These are phyloP conservation scores for Yamadazyma diddensiae DNA, from an alignment of 1,139 yeast genomes.

Conservation along the genomic window DNA sequence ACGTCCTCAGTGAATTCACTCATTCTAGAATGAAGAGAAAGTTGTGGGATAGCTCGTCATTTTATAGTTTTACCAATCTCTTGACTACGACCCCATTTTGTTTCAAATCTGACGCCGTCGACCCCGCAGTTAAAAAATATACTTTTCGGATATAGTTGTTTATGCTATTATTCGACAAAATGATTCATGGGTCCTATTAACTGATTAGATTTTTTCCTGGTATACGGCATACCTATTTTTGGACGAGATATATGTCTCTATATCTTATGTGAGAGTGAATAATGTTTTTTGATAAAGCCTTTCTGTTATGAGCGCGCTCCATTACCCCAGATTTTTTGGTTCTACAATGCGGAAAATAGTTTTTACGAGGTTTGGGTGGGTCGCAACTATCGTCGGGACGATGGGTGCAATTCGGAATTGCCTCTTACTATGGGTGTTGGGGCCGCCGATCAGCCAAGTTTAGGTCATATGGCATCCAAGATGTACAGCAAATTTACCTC, in stretches of 20 bases:
- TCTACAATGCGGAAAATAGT: not conserved
- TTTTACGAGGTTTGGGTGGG: not conserved
- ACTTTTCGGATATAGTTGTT: not conserved
- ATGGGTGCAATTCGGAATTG: conserved; percentile 1
- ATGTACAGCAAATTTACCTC: too few species aligned
- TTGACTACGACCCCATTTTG: too few species aligned
- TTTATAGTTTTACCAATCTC: too few species aligned
- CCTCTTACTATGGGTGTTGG: too few species aligned
- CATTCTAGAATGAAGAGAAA: conserved; percentile 1
- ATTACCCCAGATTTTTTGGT: not conserved
- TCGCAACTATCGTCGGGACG: not conserved
- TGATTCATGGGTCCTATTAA: too few species aligned
- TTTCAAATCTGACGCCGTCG: too few species aligned
- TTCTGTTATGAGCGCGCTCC: not conserved
- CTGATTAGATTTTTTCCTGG: too few species aligned
- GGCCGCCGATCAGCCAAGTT: too few species aligned
- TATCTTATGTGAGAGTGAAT: not conserved
- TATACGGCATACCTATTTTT: too few species aligned
- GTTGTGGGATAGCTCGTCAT: not conserved
- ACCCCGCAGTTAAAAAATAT: too few species aligned
- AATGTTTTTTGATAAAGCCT: not conserved
- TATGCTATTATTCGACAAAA: not conserved
- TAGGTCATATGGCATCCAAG: too few species aligned
- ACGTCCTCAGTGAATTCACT: conserved; percentile 8
- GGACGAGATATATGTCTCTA: not conserved